Evolutionary conservation across 805 yeast genomes (phyloP).

Genomic region (Starmera dryadoides): DNA sequence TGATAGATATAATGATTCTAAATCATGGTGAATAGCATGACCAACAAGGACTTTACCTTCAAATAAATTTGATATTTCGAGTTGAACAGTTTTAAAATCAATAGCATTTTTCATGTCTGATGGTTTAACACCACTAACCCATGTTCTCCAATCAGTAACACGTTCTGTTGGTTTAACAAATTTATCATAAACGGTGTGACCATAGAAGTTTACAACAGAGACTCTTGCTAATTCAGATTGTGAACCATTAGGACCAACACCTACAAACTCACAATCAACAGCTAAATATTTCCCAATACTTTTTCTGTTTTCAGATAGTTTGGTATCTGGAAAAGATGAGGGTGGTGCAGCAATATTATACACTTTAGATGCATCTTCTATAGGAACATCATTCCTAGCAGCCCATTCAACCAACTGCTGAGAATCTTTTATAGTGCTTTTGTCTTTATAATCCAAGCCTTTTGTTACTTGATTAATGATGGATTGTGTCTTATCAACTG

Average conservation of each 20-base stretch:
- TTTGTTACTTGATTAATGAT: constrained; percentile 11
- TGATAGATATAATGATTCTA: constrained; percentile 56
- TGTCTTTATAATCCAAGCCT: constrained; percentile 6
- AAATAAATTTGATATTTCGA: constrained; percentile 43
- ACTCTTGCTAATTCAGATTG: constrained; percentile 78
- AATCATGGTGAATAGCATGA: constrained; percentile 78
- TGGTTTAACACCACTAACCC: constrained; percentile 84
- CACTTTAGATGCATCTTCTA: constrained; percentile 14
- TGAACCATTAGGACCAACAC: constrained; percentile 69
- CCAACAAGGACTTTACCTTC: constrained; percentile 64
- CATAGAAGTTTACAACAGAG: constrained; percentile 78
- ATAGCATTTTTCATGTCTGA: constrained; percentile 62
- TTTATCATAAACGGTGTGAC: constrained; percentile 61
- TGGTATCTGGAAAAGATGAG: constrained; percentile 5
- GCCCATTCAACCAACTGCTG: constrained; percentile 16
- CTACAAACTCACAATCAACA: constrained; percentile 93
- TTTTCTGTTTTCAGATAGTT: constrained; percentile 24
- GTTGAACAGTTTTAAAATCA: constrained; percentile 59
- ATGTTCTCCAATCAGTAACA: constrained; percentile 88
- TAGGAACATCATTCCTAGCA: constrained; percentile 19
- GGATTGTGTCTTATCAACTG: constrained; percentile 6
- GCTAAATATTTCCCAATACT: constrained; percentile 70
- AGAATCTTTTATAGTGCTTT: not conserved
- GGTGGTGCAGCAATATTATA: constrained; percentile 8
- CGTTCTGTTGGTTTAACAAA: constrained; percentile 69